Evolutionary conservation across 441 rosid species (phyloP).

Genomic region (Gossypium aridum): DNA sequence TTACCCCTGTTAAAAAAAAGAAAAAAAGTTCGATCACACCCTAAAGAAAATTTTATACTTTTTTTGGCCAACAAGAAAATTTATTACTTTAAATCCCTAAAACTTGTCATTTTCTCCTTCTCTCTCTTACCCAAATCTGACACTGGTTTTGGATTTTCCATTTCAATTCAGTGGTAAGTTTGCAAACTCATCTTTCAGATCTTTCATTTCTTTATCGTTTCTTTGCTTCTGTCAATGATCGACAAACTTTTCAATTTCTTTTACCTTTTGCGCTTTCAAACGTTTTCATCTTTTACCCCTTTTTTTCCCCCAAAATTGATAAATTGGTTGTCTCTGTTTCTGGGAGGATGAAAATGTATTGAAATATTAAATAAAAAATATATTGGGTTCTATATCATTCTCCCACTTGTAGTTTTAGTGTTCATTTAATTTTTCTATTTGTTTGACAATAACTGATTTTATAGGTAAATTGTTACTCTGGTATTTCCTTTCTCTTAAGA

Average conservation of each 20-base stretch:
- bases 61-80: not conserved
- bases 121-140: not conserved
- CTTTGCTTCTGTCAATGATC: not conserved
- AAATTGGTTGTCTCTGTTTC: not conserved
- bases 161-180: constrained; percentile 12
- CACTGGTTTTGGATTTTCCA: constrained; percentile 6
- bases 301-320: not conserved
- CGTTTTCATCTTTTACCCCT: not conserved
- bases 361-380: no score
- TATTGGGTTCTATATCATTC: not conserved
- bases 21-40: not conserved
- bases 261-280: not conserved
- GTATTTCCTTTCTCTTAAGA: not conserved
- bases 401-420: not conserved
- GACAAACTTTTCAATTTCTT: not conserved
- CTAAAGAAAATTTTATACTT: no score
- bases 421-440: not conserved
- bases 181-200: not conserved
- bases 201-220: not conserved
- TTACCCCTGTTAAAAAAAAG: not conserved
- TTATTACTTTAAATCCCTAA: not conserved
- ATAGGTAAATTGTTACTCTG: not conserved
- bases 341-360: not conserved
- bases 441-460: not conserved
- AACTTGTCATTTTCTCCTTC: not conserved